Base-by-base conservation (phyloP, 352 stramenopile genomes). In the Globisporangium cederbergense region DNA sequence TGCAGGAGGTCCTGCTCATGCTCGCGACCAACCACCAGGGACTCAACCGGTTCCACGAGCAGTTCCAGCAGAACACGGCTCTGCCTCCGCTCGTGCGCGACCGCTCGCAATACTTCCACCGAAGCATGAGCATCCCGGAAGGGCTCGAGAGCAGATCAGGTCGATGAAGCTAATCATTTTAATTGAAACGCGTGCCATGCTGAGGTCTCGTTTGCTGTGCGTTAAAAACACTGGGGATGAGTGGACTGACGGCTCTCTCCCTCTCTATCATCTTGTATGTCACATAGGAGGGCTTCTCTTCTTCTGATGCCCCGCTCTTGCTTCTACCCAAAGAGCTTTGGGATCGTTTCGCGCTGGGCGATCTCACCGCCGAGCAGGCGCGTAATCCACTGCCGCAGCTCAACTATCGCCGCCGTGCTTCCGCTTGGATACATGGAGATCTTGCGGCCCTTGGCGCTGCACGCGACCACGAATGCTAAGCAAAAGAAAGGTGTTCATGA, bases 371-470 rank as follows among this genome's bases (percentile, higher is more conserved):
- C 80, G 20, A 77, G 58, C 18, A 93, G 62, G n/a, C 75, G 78
- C 14, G 85, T 61, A 11, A 93, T 72, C 84, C 84, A 93, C 46
- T 78, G 78, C 16, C 75, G 78, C 49, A 84, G 65, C 30, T 74
- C 64, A n/a, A 88, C 72, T 4, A 79, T 20, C 49, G 54, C 78
- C 20, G 60, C 45, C 38, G 40, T 59, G 59, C 46, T 51, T 18
- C 11, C 57, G 11, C 45, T 22, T 20, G 72, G 58, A 20, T 80
- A 70, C 47, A 88, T 49, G 20, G 78, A 68, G 8, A 90, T 80
- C 56, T 93, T 93, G 57, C 85, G 86, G 46, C 80, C 82, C 58
- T 84, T 87, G 43, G 75, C 75, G 32, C 74, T 87, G 20, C 83
- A 75, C 0, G 70, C 78, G 11, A 88, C 72, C 22, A 90, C 59